phyloP scores from a whole-genome alignment of 2,329 filamentous ascomycete genomes.

The Mycosphaerelloides madeirae region DNA sequence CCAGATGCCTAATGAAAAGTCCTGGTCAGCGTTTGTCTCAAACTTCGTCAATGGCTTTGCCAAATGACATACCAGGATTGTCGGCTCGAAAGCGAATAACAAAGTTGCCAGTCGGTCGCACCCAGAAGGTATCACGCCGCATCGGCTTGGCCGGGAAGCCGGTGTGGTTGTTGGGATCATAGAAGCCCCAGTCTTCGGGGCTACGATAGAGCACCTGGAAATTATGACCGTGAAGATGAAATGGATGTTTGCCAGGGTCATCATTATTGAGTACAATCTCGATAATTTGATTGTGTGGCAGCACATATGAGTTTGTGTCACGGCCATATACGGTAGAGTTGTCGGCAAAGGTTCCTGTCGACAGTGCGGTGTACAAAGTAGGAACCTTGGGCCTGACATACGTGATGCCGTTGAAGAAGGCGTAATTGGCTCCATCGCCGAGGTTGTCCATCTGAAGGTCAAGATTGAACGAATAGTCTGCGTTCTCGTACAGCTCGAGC shows the following conservation, averaged over 20 bases:
- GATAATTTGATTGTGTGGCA: slow-evolving; percentile 63
- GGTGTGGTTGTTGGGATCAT: slow-evolving; percentile 32
- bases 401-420: slow-evolving; percentile 66
- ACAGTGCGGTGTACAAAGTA: slow-evolving; percentile 70
- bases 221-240: slow-evolving; percentile 71
- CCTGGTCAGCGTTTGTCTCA: no score
- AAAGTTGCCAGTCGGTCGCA: slow-evolving; percentile 51
- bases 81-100: slow-evolving; percentile 51
- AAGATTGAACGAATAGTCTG: slow-evolving; percentile 61
- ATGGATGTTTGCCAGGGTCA: slow-evolving; percentile 66
- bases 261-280: slow-evolving; percentile 74
- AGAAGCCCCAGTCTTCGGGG: slow-evolving; percentile 31
- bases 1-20: slow-evolving; percentile 33
- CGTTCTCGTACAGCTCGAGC: slow-evolving; percentile 54
- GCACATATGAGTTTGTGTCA: slow-evolving; percentile 56
- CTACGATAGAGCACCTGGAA: slow-evolving; percentile 57
- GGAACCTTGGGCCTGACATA: slow-evolving; percentile 73
- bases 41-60: no score
- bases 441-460: slow-evolving; percentile 60
- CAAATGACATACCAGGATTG: slow-evolving; percentile 14
- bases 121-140: slow-evolving; percentile 52
- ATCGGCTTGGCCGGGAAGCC: slow-evolving; percentile 40
- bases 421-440: slow-evolving; percentile 61
- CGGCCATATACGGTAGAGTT: slow-evolving; percentile 46
- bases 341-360: slow-evolving; percentile 48